These are phyloP conservation scores for Alternaria incomplexa DNA, from an alignment of 2,329 filamentous ascomycete species.

Conservation along the genomic window DNA sequence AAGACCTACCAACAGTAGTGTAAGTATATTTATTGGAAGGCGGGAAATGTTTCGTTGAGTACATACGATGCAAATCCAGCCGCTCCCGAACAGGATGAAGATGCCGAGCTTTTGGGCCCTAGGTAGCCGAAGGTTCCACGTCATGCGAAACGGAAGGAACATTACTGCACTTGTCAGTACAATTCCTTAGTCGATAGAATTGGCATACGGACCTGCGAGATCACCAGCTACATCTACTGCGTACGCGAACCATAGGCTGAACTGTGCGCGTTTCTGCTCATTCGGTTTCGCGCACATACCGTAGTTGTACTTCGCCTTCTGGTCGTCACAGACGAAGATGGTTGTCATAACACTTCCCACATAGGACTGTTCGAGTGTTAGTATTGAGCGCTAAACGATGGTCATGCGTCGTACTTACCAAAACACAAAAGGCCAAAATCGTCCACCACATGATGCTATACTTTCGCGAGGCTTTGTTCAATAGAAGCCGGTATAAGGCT, in stretches of 20 bases:
- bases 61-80: background rate
- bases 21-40: background rate
- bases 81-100: slow-evolving; percentile 27
- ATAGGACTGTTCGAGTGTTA: slow-evolving; percentile 34
- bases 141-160: slow-evolving; percentile 44
- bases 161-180: slow-evolving; percentile 33
- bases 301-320: slow-evolving; percentile 46
- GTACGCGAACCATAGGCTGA: slow-evolving; percentile 44
- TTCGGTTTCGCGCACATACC: slow-evolving; percentile 30
- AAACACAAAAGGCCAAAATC: slow-evolving; percentile 35
- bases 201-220: slow-evolving; percentile 30
- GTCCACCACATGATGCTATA: slow-evolving; percentile 46
- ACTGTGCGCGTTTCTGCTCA: slow-evolving; percentile 12
- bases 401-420: background rate
- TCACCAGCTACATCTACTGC: slow-evolving; percentile 44
- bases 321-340: slow-evolving; percentile 45
- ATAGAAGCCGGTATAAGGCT: slow-evolving; percentile 45
- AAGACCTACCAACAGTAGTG: background rate
- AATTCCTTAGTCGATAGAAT: fast-evolving
- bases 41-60: background rate
- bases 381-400: background rate
- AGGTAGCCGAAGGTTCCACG: slow-evolving; percentile 47
- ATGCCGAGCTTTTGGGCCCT: slow-evolving; percentile 40
- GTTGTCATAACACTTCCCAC: slow-evolving; percentile 46
- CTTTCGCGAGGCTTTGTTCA: slow-evolving; percentile 22